Conservation (phyloP, 2,329 filamentous ascomycete species). For the Colletotrichum tofieldiae region DNA sequence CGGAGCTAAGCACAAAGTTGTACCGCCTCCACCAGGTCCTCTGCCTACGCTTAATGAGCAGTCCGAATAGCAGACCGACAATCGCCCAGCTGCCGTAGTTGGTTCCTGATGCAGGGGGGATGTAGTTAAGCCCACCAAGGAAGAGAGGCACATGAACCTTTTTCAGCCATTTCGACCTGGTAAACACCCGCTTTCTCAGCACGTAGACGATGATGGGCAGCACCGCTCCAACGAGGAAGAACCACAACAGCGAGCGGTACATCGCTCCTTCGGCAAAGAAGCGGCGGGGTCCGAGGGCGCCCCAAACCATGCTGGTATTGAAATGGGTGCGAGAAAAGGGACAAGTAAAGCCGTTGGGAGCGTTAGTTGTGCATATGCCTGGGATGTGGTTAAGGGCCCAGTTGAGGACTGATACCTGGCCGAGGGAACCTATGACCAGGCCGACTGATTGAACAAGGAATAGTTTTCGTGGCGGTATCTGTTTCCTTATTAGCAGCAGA, state of each 20-base stretch:
- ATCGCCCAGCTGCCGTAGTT: constrained; percentile 54
- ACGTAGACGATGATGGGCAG: constrained; percentile 65
- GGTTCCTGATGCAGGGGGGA: constrained; percentile 52
- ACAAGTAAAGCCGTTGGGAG: constrained; percentile 63
- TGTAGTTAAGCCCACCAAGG: constrained; percentile 51
- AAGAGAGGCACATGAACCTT: constrained; percentile 52
- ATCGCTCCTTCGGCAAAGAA: constrained; percentile 68
- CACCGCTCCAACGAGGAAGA: constrained; percentile 67
- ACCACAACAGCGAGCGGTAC: constrained; percentile 66
- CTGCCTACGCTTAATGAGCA: constrained; percentile 47
- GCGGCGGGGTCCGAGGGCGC: constrained; percentile 68
- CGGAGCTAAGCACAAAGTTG: constrained; percentile 53
- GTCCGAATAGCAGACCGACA: constrained; percentile 50
- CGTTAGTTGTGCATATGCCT: constrained; percentile 62
- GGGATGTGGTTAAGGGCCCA: constrained; percentile 62
- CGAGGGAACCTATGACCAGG: constrained; percentile 59
- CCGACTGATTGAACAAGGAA: constrained; percentile 62
- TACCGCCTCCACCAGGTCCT: constrained; percentile 51
- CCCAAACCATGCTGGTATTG: constrained; percentile 70
- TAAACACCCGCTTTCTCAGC: constrained; percentile 44
- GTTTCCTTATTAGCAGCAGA: not conserved
- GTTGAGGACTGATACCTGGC: constrained; percentile 59
- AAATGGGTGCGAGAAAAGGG: constrained; percentile 59
- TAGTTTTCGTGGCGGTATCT: constrained; percentile 59
- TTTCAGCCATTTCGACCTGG: constrained; percentile 39